These are phyloP conservation scores for Paecilomyces sp. DNA, from an alignment of 2,329 filamentous ascomycete genomes.

Conservation along the genomic window DNA sequence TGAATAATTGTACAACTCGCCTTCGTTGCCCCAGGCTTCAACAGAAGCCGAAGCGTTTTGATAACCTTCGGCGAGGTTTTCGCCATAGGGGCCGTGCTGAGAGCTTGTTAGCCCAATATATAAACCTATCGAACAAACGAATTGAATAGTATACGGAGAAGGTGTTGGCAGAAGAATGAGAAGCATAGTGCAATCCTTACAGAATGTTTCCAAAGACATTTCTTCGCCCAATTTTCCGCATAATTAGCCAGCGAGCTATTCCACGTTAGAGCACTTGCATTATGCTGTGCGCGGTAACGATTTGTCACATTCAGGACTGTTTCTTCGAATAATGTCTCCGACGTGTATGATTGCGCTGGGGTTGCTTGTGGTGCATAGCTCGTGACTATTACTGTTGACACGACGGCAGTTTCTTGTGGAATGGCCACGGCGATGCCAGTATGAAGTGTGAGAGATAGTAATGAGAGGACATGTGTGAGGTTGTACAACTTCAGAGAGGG, in stretches of 20 bases:
- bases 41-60: constrained; percentile 52
- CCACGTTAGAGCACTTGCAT: constrained; percentile 54
- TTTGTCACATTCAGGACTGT: constrained; percentile 63
- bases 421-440: neutral
- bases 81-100: constrained; percentile 58
- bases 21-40: constrained; percentile 60
- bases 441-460: neutral
- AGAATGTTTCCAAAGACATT: constrained; percentile 38
- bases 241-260: constrained; percentile 56
- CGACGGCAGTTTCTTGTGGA: neutral
- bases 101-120: neutral
- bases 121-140: constrained; percentile 3
- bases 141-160: too few relatives aligned
- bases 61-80: constrained; percentile 67
- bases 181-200: constrained; percentile 10
- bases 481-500: neutral
- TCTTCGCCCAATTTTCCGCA: constrained; percentile 44
- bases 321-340: constrained; percentile 33
- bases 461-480: neutral
- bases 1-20: constrained; percentile 51
- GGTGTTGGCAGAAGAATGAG: neutral
- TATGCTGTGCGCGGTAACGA: constrained; percentile 56
- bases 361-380: neutral
- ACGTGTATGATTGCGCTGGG: constrained; percentile 35
- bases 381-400: constrained; percentile 2